Percentiles rank a stretch among this genome's conserved stretches.
These are phyloP conservation scores for Penicillium sp. DNA, from an alignment of 2,329 filamentous ascomycete species.

Conservation along the genomic window DNA sequence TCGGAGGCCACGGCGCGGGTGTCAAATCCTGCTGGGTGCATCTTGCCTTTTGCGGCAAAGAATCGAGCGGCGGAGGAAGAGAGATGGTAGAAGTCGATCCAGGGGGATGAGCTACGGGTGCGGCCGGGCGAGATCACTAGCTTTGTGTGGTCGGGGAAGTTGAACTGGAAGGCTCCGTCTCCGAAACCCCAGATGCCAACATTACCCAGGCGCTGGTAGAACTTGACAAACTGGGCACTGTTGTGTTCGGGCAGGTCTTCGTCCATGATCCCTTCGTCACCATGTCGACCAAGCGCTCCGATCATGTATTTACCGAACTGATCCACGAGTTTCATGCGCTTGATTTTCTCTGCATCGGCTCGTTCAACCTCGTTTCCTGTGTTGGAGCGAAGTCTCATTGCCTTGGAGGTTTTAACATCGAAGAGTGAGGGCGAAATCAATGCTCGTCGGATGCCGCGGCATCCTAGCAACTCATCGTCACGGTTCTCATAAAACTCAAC, in stretches of 20 bases:
- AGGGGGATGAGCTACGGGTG: slow-evolving; percentile 39
- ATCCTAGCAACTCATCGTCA: slow-evolving; percentile 31
- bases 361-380: slow-evolving; percentile 34
- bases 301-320: slow-evolving; percentile 55
- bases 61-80: slow-evolving; percentile 46
- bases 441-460: slow-evolving; percentile 42
- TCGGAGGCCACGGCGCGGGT: slow-evolving; percentile 43
- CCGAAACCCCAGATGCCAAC: slow-evolving; percentile 55
- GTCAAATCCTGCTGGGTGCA: slow-evolving; percentile 45
- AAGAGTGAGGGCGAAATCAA: slow-evolving; percentile 43
- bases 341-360: slow-evolving; percentile 48
- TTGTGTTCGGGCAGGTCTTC: slow-evolving; percentile 26
- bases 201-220: slow-evolving; percentile 52
- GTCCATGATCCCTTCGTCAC: slow-evolving; percentile 34
- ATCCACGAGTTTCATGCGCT: slow-evolving; percentile 48
- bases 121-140: slow-evolving; percentile 46
- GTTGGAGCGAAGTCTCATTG: slow-evolving; percentile 35
- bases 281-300: slow-evolving; percentile 45
- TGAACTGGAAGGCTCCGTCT: slow-evolving; percentile 52
- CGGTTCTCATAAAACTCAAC: slow-evolving; percentile 51
- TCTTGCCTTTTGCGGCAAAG: slow-evolving; percentile 41
- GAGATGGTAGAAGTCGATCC: slow-evolving; percentile 51
- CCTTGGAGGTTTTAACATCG: slow-evolving; percentile 34
- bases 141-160: slow-evolving; percentile 54
- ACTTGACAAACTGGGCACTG: slow-evolving; percentile 47